A percentile compares a stretch with the other conserved stretches of the same genome.
Evolutionary conservation across 768 basidiomycete genomes (phyloP).

Genomic region (Lentinula detonsa): DNA sequence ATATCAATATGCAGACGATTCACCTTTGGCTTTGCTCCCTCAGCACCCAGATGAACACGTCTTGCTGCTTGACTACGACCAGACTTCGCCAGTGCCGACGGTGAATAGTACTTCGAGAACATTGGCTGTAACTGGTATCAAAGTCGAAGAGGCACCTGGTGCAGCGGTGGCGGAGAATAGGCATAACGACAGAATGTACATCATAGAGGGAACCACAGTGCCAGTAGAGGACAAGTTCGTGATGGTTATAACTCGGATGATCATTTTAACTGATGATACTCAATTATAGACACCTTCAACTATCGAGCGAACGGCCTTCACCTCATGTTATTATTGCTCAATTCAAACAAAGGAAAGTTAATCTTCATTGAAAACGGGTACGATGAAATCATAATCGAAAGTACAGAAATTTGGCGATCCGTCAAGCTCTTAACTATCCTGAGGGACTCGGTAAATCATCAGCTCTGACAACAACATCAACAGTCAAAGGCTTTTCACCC

Average conservation of each 20-base stretch:
- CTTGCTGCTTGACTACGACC: conserved; percentile 66
- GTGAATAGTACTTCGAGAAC: conserved; percentile 45
- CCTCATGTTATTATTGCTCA: conserved; percentile 48
- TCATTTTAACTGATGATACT: neutral
- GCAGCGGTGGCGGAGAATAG: conserved; percentile 46
- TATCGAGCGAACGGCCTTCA: conserved; percentile 31
- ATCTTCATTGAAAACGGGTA: neutral
- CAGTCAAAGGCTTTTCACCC: neutral
- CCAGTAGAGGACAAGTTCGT: conserved; percentile 44
- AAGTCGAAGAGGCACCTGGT: conserved; percentile 69
- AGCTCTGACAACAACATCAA: neutral
- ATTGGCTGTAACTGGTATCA: conserved; percentile 49
- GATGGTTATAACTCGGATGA: neutral
- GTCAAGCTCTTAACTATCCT: conserved; percentile 52
- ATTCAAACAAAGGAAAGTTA: conserved; percentile 60
- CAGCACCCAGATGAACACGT: conserved; percentile 61
- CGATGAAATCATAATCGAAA: neutral
- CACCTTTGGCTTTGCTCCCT: conserved; percentile 59
- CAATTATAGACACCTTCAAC: conserved; percentile 10
- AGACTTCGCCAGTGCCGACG: conserved; percentile 32
- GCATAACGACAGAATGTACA: conserved; percentile 68
- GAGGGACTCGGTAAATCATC: conserved; percentile 6
- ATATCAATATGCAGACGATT: conserved; percentile 79
- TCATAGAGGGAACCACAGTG: conserved; percentile 55
- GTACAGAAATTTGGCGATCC: conserved; percentile 46